Evolutionary conservation across 2,329 filamentous ascomycete genomes (phyloP), one percentile per base, ranked within the genome.

Genomic region (Podosphaera xanthii): DNA sequence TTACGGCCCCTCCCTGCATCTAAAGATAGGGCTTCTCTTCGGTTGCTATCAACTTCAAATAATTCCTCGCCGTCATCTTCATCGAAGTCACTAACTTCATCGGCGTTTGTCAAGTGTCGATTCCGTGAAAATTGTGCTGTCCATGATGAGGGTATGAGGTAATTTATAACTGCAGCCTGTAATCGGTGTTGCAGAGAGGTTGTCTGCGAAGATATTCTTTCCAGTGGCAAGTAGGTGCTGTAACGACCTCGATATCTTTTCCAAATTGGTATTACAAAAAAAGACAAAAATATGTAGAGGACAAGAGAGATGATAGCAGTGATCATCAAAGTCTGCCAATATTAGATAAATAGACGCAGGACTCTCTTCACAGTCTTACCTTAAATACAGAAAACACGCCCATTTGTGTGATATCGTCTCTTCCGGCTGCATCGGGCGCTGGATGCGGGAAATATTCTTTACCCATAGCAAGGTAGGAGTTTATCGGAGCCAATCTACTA

Each of bases 11-110:
- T 71, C 68, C 61, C 57, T 31, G 64, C 65, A 64, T 68, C 67
- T 2, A 69, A 58, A 3, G 66, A 69, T 7, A 75, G 62, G 2
- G 71, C 73, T 61, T 74, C 73, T 57, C 74, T 67, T 46, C 72
- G 68, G 33, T 70, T 64, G 8, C 70, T 65, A 63, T 80, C 74
- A 48, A 85, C 77, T 57, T 80, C 76, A 62, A 78, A 80, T 9
- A 83, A 70, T 70, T 87, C 84, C 66, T 88, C 82, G 49, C 81
- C 83, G n/a, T 84, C 82, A 48, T 82, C 79, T 35, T 80, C 81
- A 66, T 75, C 77, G 59, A 74, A 78, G n/a, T 77, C 79, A 33
- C 76, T 73, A 9, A 77, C 75, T 60, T 74, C 74, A 36, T 70
- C 68, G 34, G 71, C 70, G 62, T 61, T 66, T 42, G 67, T 65